Evolutionary conservation across 495 filamentous ascomycete genomes (phyloP), one percentile per base, ranked within the genome.

Genomic region (Penicillium turbatum): DNA sequence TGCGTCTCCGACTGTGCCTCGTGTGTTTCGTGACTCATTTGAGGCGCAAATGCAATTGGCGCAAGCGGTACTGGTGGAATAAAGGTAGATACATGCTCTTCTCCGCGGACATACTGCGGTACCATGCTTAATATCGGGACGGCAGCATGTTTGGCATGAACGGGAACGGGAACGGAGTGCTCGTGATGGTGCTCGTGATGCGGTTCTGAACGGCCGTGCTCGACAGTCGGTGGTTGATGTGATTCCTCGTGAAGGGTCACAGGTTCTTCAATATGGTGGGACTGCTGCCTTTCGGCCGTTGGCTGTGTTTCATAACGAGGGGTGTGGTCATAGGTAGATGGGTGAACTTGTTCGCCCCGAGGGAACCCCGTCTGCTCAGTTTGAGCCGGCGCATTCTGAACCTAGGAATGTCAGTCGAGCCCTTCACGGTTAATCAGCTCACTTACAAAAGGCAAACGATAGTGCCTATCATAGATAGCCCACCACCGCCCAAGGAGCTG

Each of bases 381-480:
- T 4, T 36, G 12, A 13, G 6, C 27, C 4, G 49, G 39, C 6
- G 16, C 39, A 19, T 29, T 42, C 27, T 19, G 30, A 24, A 58
- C 48, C 68, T 71, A 43, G 7, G 16, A 21, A 44, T 4, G 39
- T 65, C 62, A 65, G 62, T 41, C 12, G 24, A 56, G 1, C 3
- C 21, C 47, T 12, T 19, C 26, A 9, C 1, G 1, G 17, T 51
- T 5, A 11, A 12, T 5, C 24, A 37, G 3, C 58, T 35, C 8
- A 54, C 68, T 64, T 30, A 69, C 67, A 58, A 48, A 52, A n/a
- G 54, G 56, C 55, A 71, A 69, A 48, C 79, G 76, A 64, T 89
- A 91, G 71, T 97, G 90, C 54, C 79, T 79, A 70, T 97, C 92
- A 64, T 91, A 96, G 36, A 95, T 84, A 19, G 88, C 82, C 90